Percentiles rank a stretch among this genome's conserved stretches.
These are phyloP conservation scores for Apiospora marii DNA, from an alignment of 2,329 filamentous ascomycete genomes.

Conservation along the genomic window DNA sequence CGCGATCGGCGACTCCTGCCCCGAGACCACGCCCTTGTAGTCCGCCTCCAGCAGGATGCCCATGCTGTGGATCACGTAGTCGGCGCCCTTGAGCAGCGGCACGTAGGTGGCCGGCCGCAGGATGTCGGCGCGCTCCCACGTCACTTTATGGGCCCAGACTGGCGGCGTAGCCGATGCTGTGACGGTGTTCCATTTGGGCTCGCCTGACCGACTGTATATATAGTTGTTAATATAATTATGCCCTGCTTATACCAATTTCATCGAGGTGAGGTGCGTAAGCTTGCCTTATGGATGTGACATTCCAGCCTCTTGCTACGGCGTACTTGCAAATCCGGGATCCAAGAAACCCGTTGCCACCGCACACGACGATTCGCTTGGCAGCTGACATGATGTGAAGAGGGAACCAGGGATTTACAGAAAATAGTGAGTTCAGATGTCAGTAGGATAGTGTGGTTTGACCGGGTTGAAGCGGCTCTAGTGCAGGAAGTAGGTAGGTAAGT, in stretches of 20 bases:
- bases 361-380: constrained; percentile 85
- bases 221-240: not conserved
- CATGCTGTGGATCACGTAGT: constrained; percentile 93
- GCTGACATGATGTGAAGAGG: constrained; percentile 39
- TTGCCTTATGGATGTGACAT: constrained; percentile 87
- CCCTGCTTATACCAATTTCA: not conserved
- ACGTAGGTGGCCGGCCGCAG: constrained; percentile 83
- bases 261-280: not conserved
- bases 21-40: constrained; percentile 91
- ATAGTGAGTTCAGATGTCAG: not conserved
- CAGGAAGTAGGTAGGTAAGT: not conserved
- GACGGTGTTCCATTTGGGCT: constrained; percentile 83
- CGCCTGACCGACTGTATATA: constrained; percentile 78
- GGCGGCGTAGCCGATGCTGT: constrained; percentile 76
- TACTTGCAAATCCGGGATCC: constrained; percentile 90
- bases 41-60: constrained; percentile 96
- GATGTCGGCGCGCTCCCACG: constrained; percentile 90
- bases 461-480: not conserved
- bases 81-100: constrained; percentile 75
- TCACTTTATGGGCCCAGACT: constrained; percentile 81
- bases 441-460: not conserved
- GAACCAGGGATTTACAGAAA: not conserved
- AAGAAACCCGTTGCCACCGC: constrained; percentile 92
- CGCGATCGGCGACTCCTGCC: constrained; percentile 80
- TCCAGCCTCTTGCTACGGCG: constrained; percentile 85